Conservation (phyloP, 2,329 filamentous ascomycete genomes). For the Aspergillus neotritici region DNA sequence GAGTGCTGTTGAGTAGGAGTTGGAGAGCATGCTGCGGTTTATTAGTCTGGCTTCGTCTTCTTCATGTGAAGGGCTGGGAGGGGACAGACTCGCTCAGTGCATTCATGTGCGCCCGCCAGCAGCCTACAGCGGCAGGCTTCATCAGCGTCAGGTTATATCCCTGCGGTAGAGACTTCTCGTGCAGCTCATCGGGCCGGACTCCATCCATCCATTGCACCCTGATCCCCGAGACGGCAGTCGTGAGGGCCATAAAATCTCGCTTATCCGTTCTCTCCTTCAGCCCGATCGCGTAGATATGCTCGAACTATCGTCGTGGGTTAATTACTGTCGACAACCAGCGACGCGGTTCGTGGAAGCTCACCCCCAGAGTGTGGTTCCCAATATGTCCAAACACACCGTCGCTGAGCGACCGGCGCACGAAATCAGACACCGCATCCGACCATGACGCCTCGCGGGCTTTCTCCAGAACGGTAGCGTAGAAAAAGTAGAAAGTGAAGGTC, state of each 20-base stretch:
- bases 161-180: conserved; percentile 41
- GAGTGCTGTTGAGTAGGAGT: conserved; percentile 44
- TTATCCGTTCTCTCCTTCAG: conserved; percentile 47
- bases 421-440: no score
- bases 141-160: conserved; percentile 9
- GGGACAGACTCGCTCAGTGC: conserved; percentile 26
- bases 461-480: no score
- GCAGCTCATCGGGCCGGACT: conserved; percentile 36
- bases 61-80: neutral
- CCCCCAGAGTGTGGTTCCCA: conserved; percentile 25
- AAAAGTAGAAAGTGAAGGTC: no score
- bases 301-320: conserved; percentile 25
- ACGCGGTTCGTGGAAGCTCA: conserved; percentile 2
- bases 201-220: conserved; percentile 43
- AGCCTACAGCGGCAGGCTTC: conserved; percentile 34
- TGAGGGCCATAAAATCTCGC: conserved; percentile 44
- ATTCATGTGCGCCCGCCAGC: conserved; percentile 40
- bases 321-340: neutral
- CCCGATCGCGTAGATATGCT: conserved; percentile 45
- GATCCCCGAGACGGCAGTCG: conserved; percentile 39
- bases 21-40: conserved; percentile 37
- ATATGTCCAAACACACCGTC: conserved; percentile 14
- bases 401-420: no score
- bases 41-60: neutral
- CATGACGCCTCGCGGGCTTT: no score